Evolutionary conservation across 2,329 filamentous ascomycete species (phyloP), one percentile per base, ranked within the genome.

Genomic region (Hymenoscyphus linearis): DNA sequence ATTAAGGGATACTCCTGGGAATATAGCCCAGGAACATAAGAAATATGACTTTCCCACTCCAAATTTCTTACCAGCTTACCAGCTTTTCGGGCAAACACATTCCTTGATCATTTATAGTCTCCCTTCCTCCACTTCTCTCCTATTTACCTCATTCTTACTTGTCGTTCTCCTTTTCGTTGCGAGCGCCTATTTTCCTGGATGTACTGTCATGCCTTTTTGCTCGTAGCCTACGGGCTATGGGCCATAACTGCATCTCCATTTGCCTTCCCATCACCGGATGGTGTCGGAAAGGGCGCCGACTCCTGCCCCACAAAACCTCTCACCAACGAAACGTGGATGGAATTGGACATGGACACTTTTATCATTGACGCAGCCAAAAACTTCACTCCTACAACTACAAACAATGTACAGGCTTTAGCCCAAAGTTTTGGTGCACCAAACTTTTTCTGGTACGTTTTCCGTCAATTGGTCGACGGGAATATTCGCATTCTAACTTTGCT

Each of bases 391-490:
- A 31, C 59, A 26, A 52, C 50, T 12, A 59, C 57, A 18, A 61
- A 65, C 55, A 65, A 61, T 55, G 59, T 65, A 4, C 63, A 65
- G n/a, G 35, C 59, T 3, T 47, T 65, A 27, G 61, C 63, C 27
- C 12, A 25, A 25, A 62, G 55, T 12, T 62, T 65, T 18, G 63
- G 61, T 2, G 61, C 63, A 14, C 63, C 63, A 7, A 65, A 65
- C 36, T 65, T 65, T 54, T 65, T 65, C 44, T 65, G 63, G 63
- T 62, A 40, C 14, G 59, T 52, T 35, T 44, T 14, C 9, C 27
- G 14, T 4, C 7, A 2, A 16, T 27, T 27, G 22, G 9, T 12
- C 13, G 13, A 26, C 14, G 7, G 3, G 31, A 56, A 9, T 56
- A 35, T 55, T n/a, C 2, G 35, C 26, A 44, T 12, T 7, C 40